Evolutionary conservation across 1,139 yeast species (phyloP).

Genomic region (Scheffersomyces insectosa): DNA sequence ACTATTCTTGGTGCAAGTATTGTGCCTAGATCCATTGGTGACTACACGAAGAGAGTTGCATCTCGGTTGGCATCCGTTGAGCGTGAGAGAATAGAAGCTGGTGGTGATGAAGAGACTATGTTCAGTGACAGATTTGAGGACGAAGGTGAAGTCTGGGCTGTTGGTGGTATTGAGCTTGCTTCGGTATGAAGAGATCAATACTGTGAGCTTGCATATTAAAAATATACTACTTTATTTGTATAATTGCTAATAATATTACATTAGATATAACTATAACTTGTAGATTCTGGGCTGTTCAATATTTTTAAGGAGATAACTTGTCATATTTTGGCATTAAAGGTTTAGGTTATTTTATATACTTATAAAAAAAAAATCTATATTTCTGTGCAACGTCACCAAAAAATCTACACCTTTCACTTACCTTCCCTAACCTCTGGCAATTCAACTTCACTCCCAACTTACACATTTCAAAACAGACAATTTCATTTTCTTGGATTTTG

Average conservation of each 20-base stretch:
- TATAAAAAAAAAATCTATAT: too few species aligned
- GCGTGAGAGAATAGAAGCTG: conserved; percentile 82
- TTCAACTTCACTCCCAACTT: too few species aligned
- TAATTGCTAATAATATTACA: not conserved
- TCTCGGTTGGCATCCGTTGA: conserved; percentile 79
- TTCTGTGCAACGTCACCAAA: too few species aligned
- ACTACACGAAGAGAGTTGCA: conserved; percentile 88
- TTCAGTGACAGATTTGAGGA: conserved; percentile 86
- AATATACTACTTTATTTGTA: not conserved
- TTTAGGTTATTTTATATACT: too few species aligned
- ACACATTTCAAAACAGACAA: too few species aligned
- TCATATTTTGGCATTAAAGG: too few species aligned
- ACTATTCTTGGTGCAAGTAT: conserved; percentile 51
- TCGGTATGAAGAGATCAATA: not conserved
- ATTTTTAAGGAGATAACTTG: too few species aligned
- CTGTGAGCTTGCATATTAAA: conserved; percentile 1
- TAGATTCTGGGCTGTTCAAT: too few species aligned
- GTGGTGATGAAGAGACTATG: conserved; percentile 87
- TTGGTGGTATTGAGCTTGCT: conserved; percentile 60
- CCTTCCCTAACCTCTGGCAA: too few species aligned
- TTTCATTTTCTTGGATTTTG: too few species aligned
- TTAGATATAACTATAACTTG: not conserved
- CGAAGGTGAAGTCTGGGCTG: conserved; percentile 84
- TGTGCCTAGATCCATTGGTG: conserved; percentile 75
- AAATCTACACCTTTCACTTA: too few species aligned